These are phyloP conservation scores for Candida gorgasii DNA, from an alignment of 805 yeast genomes.

Conservation along the genomic window DNA sequence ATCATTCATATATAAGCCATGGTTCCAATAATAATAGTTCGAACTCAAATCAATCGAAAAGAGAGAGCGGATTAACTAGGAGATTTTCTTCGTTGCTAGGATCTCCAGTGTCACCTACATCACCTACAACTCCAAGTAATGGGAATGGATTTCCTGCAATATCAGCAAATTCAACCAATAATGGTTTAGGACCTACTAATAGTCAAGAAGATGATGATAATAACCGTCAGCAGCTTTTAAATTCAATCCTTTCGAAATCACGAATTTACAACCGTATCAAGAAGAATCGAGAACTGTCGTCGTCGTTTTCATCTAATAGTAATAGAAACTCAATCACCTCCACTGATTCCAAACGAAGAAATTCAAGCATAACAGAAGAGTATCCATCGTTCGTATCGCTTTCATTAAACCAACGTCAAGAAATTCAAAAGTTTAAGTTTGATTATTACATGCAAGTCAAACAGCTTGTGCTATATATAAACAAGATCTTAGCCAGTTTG, in stretches of 20 bases:
- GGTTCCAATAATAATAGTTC: conserved; percentile 2
- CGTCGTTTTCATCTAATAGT: conserved; percentile 24
- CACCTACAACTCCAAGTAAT: conserved; percentile 1
- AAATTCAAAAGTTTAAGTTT: conserved; percentile 32
- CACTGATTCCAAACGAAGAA: conserved; percentile 19
- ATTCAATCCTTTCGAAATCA: conserved; percentile 28
- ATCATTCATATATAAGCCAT: conserved; percentile 14
- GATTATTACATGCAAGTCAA: conserved; percentile 35
- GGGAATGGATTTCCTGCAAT: not conserved
- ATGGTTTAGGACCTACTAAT: not conserved
- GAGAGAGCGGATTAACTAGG: conserved; percentile 14
- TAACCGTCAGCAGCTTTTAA: conserved; percentile 14
- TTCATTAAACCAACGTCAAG: conserved; percentile 24
- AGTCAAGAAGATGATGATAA: conserved; percentile 12
- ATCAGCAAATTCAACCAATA: not conserved
- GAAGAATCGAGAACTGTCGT: conserved; percentile 38
- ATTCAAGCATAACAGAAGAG: conserved; percentile 10
- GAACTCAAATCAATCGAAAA: conserved; percentile 6
- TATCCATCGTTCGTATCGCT: conserved; percentile 13
- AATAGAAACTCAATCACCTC: conserved; percentile 25
- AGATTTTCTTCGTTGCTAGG: conserved; percentile 21
- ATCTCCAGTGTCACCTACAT: conserved; percentile 2
- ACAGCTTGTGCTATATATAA: conserved; percentile 16
- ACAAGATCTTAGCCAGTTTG: conserved; percentile 9
- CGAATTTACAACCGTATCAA: conserved; percentile 37